A percentile compares a stretch with the other conserved stretches of the same genome.
phyloP scores from a whole-genome alignment of 1,284 basidiomycete genomes.

The Ceratobasidium sp. region DNA sequence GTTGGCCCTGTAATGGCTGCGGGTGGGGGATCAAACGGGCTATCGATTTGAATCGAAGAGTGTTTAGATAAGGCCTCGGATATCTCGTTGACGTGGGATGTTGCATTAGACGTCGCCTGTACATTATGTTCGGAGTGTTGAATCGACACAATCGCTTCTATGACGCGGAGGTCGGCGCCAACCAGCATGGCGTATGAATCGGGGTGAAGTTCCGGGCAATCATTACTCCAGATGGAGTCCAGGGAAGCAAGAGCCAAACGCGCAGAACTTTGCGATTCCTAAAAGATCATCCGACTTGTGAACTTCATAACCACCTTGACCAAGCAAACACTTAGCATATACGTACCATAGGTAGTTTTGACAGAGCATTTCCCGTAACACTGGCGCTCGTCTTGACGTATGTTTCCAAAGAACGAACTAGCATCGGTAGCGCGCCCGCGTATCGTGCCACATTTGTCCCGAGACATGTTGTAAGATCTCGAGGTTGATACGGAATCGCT shows the following conservation, averaged over 20 bases:
- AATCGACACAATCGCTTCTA: neutral
- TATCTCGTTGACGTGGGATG: neutral
- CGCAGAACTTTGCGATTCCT: neutral
- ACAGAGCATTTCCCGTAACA: neutral
- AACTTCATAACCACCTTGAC: too few relatives aligned
- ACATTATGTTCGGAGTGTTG: neutral
- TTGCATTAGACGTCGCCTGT: neutral
- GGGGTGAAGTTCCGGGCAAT: neutral
- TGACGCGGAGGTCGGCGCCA: neutral
- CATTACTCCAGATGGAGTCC: neutral
- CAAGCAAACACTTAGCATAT: neutral
- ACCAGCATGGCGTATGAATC: conserved; percentile 6
- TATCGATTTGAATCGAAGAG: neutral
- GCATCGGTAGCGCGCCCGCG: neutral
- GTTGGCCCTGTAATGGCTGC: neutral
- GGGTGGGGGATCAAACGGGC: too few relatives aligned
- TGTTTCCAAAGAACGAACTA: neutral
- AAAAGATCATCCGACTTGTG: neutral
- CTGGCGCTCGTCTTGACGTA: neutral
- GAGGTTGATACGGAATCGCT: neutral
- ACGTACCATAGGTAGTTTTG: neutral
- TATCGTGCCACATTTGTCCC: neutral
- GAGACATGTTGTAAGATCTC: neutral
- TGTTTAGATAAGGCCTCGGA: neutral
- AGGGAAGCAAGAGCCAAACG: neutral